These are phyloP conservation scores for Lasiosphaeria hispida DNA, from an alignment of 495 filamentous ascomycete genomes.

Conservation along the genomic window DNA sequence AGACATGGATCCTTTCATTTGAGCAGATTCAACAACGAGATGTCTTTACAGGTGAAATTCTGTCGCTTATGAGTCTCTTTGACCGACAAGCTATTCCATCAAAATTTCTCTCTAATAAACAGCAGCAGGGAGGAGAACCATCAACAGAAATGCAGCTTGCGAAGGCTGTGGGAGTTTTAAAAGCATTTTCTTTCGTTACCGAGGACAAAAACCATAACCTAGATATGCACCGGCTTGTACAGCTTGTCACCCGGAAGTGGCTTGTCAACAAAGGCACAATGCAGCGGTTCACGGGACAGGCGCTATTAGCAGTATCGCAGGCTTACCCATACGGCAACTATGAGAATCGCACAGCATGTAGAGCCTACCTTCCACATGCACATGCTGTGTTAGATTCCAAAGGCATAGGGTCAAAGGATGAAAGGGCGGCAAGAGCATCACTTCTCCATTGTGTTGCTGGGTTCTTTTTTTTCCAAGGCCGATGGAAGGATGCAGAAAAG, in stretches of 20 bases:
- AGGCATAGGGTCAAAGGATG: slow-evolving; percentile 8
- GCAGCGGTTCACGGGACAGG: slow-evolving; percentile 29
- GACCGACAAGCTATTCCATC: slow-evolving; percentile 43
- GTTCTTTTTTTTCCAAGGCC: not conserved
- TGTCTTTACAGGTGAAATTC: slow-evolving; percentile 39
- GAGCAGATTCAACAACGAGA: slow-evolving; percentile 38
- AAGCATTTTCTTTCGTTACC: slow-evolving; percentile 41
- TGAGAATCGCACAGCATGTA: slow-evolving; percentile 28
- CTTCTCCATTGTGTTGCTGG: not conserved
- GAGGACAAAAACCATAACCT: slow-evolving; percentile 25
- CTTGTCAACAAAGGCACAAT: slow-evolving; percentile 28
- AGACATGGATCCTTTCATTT: slow-evolving; percentile 41
- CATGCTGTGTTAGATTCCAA: slow-evolving; percentile 23
- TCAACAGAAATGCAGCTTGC: slow-evolving; percentile 24
- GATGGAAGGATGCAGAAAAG: slow-evolving; percentile 27
- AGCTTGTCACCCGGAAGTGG: slow-evolving; percentile 47
- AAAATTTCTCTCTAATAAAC: slow-evolving; percentile 29
- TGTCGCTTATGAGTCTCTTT: slow-evolving; percentile 45
- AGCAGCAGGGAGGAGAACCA: not conserved
- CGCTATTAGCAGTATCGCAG: slow-evolving; percentile 31
- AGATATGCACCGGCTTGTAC: slow-evolving; percentile 47
- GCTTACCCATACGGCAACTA: slow-evolving; percentile 34
- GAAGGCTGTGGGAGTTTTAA: slow-evolving; percentile 39
- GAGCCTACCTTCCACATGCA: slow-evolving; percentile 34
- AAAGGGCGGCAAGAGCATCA: slow-evolving; percentile 11